Conservation (phyloP, 1,284 basidiomycete genomes). For the Entoloma clypeatum region DNA sequence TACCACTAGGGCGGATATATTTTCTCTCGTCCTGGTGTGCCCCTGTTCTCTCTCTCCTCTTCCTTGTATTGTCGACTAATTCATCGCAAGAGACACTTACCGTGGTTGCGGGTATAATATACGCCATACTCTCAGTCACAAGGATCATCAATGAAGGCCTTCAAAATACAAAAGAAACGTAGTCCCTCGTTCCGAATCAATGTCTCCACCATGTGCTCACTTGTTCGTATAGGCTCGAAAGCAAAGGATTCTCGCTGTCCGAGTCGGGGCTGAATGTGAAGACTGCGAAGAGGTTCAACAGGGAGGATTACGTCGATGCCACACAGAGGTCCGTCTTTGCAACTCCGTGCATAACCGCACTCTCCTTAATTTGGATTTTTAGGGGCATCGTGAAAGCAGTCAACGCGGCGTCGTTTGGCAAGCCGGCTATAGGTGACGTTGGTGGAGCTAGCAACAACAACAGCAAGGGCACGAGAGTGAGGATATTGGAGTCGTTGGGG, state of each 20-base stretch:
- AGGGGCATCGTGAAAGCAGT: constrained; percentile 42
- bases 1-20: constrained; percentile 40
- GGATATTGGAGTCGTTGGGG: constrained; percentile 8
- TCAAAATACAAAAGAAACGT: constrained; percentile 43
- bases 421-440: constrained; percentile 11
- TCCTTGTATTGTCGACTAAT: neutral
- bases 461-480: constrained; percentile 16
- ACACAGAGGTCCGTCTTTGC: constrained; percentile 59
- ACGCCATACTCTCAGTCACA: constrained; percentile 34
- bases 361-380: neutral
- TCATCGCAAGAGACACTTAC: constrained; percentile 36
- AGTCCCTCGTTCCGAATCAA: neutral
- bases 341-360: neutral
- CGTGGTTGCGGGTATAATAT: constrained; percentile 41
- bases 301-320: constrained; percentile 64
- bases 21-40: constrained; percentile 36
- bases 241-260: constrained; percentile 52
- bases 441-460: constrained; percentile 20
- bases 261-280: constrained; percentile 58
- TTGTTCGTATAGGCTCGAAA: constrained; percentile 42
- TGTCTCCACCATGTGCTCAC: neutral
- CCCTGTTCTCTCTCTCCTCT: neutral
- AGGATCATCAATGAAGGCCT: constrained; percentile 37
- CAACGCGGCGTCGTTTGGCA: constrained; percentile 32
- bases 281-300: constrained; percentile 52